These are phyloP conservation scores for Rutstroemia sp. DNA, from an alignment of 2,329 filamentous ascomycete species.

Conservation along the genomic window DNA sequence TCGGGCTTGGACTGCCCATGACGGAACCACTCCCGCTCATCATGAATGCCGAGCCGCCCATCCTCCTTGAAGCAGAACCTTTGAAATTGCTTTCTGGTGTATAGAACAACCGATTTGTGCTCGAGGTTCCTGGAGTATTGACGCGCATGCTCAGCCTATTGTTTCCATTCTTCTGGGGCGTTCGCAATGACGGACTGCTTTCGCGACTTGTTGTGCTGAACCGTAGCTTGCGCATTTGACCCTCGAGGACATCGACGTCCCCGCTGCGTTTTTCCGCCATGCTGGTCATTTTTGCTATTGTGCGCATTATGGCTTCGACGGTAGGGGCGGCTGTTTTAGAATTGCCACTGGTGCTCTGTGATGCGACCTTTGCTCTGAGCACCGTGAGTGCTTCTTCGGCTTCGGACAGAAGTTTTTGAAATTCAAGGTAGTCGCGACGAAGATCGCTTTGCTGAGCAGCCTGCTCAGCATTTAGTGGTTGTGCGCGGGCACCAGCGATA, in stretches of 20 bases:
- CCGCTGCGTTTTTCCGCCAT: conserved; percentile 89
- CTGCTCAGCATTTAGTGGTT: conserved; percentile 80
- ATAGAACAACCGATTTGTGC: conserved; percentile 23
- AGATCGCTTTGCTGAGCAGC: conserved; percentile 77
- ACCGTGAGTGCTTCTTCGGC: conserved; percentile 74
- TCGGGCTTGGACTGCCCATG: conserved; percentile 31
- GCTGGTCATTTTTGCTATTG: conserved; percentile 83
- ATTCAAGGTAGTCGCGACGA: conserved; percentile 63
- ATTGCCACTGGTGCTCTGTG: conserved; percentile 43
- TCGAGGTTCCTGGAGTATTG: conserved; percentile 18
- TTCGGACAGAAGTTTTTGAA: conserved; percentile 68
- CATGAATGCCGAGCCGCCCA: conserved; percentile 9
- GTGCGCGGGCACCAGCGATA: conserved; percentile 53
- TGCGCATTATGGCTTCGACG: conserved; percentile 85
- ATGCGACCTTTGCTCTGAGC: conserved; percentile 70
- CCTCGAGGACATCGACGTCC: conserved; percentile 84
- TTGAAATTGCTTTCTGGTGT: conserved; percentile 25
- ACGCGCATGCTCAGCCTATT: conserved; percentile 18
- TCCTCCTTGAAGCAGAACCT: conserved; percentile 16
- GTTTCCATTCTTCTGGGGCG: conserved; percentile 26
- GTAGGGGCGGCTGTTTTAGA: conserved; percentile 54
- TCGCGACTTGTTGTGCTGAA: conserved; percentile 39
- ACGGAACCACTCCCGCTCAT: conserved; percentile 21
- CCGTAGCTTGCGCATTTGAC: conserved; percentile 69
- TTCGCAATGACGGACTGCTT: conserved; percentile 35